A percentile compares a stretch with the other conserved stretches of the same genome.
phyloP scores from a whole-genome alignment of 768 basidiomycete genomes.

The Rhizopogon sp. region DNA sequence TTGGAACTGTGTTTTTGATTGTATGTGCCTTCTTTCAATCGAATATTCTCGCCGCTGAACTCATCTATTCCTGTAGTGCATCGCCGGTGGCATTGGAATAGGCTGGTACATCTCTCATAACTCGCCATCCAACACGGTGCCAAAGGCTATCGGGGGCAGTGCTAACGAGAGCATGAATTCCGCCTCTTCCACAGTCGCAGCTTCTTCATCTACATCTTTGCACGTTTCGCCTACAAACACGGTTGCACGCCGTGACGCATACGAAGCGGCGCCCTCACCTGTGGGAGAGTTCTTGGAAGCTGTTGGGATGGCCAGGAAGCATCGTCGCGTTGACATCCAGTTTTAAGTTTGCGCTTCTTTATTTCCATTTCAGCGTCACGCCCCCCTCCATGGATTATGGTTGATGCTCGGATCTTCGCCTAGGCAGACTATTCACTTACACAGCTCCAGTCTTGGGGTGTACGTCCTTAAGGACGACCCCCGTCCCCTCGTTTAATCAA shows the following conservation, averaged over 20 bases:
- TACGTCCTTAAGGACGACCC: conserved; percentile 18
- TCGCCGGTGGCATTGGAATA: conserved; percentile 52
- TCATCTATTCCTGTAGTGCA: conserved; percentile 27
- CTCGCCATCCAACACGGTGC: conserved; percentile 41
- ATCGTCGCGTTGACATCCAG: conserved; percentile 10
- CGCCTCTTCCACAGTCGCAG: conserved; percentile 12
- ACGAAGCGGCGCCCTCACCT: conserved; percentile 11
- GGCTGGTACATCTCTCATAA: conserved; percentile 58
- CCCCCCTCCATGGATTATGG: conserved; percentile 2
- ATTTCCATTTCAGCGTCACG: neutral
- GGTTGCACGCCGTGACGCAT: conserved; percentile 35
- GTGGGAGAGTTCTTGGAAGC: conserved; percentile 7
- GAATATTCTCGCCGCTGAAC: neutral
- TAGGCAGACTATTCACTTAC: neutral
- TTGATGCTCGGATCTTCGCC: neutral
- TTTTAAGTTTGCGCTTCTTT: neutral
- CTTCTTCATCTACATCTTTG: conserved; percentile 13
- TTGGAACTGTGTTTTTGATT: conserved; percentile 54
- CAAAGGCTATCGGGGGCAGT: conserved; percentile 62
- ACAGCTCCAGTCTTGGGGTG: conserved; percentile 10
- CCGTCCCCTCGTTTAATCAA: conserved; percentile 28
- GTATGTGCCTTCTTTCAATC: conserved; percentile 28
- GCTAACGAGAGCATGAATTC: conserved; percentile 36
- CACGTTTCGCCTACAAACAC: conserved; percentile 63
- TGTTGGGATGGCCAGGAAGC: conserved; percentile 7